Conservation (phyloP, 2,329 filamentous ascomycete species). For the Apiospora sp. region DNA sequence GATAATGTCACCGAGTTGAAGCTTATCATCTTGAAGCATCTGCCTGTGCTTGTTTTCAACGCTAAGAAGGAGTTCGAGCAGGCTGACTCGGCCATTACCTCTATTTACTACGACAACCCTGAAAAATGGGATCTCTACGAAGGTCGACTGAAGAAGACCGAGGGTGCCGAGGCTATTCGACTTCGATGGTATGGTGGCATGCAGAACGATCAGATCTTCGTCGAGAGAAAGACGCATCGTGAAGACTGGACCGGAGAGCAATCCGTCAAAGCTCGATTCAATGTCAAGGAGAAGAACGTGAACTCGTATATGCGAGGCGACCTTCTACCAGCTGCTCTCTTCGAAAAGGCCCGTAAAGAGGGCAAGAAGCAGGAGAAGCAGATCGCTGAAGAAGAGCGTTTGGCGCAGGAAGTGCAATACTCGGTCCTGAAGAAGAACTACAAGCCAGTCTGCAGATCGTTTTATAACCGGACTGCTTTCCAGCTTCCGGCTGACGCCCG, state of each 20-base stretch:
- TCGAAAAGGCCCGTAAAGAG: constrained; percentile 95
- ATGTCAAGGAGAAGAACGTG: constrained; percentile 96
- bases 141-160: constrained; percentile 95
- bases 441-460: constrained; percentile 88
- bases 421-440: constrained; percentile 88
- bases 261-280: constrained; percentile 96
- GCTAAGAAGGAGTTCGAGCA: constrained; percentile 94
- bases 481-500: constrained; percentile 95
- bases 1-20: constrained; percentile 99
- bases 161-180: constrained; percentile 95
- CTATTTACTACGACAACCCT: constrained; percentile 97
- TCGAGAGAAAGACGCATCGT: constrained; percentile 96
- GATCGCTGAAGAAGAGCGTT: constrained; percentile 87
- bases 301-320: constrained; percentile 88
- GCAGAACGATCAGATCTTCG: constrained; percentile 93
- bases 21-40: constrained; percentile 95
- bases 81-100: constrained; percentile 93
- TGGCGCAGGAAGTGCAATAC: constrained; percentile 93
- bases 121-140: constrained; percentile 94
- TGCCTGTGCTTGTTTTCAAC: constrained; percentile 97
- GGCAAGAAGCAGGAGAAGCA: constrained; percentile 93
- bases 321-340: constrained; percentile 85
- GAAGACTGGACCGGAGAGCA: constrained; percentile 99
- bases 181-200: constrained; percentile 98
- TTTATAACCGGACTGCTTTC: constrained; percentile 98